These are phyloP conservation scores for Andrographis paniculata DNA, from an alignment of 305 asterid species.

Conservation along the genomic window DNA sequence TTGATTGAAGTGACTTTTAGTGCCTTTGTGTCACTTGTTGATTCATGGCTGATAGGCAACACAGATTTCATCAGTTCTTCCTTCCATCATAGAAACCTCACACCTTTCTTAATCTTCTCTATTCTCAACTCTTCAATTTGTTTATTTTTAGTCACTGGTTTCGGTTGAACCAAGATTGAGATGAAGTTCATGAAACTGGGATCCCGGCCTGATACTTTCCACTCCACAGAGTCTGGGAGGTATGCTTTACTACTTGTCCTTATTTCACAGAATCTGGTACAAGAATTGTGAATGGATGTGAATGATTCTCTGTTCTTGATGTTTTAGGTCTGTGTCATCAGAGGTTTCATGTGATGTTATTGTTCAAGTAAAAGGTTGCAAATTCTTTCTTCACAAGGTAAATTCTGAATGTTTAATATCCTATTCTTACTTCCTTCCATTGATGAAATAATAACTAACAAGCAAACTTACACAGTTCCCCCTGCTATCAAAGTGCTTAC, in stretches of 20 bases:
- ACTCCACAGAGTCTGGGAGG: conserved; percentile 46
- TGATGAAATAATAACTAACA: too few species aligned
- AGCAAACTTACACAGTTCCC: too few species aligned
- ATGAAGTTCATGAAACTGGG: conserved; percentile 73
- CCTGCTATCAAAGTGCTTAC: conserved; percentile 23
- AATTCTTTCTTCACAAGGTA: conserved; percentile 50
- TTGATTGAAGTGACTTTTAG: conserved; percentile 32
- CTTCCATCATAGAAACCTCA: background rate
- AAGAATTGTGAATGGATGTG: background rate
- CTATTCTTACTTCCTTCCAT: too few species aligned
- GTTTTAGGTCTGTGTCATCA: conserved; percentile 41
- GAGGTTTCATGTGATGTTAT: conserved; percentile 45
- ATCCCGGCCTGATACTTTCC: conserved; percentile 49
- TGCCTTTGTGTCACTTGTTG: conserved; percentile 7
- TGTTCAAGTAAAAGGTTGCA: conserved; percentile 38
- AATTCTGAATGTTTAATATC: conserved; percentile 4
- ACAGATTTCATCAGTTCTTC: conserved; percentile 11
- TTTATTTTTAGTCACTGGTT: conserved; percentile 26
- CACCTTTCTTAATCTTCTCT: background rate
- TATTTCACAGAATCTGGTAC: background rate
- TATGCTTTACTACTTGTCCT: conserved; percentile 7
- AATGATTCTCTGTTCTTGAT: conserved; percentile 14
- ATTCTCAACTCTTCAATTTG: background rate
- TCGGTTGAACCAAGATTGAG: conserved; percentile 8
- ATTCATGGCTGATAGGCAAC: background rate